These are phyloP conservation scores for Aaosphaeria pasadenensis DNA, from an alignment of 2,329 filamentous ascomycete species.

Conservation along the genomic window DNA sequence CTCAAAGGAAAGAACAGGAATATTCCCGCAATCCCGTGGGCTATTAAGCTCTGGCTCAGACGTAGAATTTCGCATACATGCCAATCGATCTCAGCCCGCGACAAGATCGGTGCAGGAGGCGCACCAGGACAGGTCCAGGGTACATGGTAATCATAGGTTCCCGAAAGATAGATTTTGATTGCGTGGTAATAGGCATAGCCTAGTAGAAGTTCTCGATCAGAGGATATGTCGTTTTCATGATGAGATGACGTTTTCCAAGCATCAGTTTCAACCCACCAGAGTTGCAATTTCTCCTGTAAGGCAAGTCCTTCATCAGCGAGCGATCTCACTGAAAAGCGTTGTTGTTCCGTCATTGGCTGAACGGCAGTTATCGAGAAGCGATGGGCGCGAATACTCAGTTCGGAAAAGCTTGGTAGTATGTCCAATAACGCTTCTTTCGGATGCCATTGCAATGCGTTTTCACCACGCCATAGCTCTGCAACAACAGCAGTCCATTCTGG, in stretches of 20 bases:
- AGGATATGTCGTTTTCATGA: neutral
- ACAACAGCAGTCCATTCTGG: constrained; percentile 16
- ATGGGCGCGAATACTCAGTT: constrained; percentile 14
- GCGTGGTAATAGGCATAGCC: constrained; percentile 20
- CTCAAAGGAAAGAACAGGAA: constrained; percentile 24
- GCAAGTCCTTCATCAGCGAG: constrained; percentile 17
- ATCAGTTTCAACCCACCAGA: constrained; percentile 13
- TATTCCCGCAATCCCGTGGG: constrained; percentile 14
- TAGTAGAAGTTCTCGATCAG: constrained; percentile 13
- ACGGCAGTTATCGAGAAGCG: constrained; percentile 1
- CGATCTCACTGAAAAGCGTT: neutral
- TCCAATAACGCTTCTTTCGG: constrained; percentile 26
- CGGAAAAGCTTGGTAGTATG: constrained; percentile 17
- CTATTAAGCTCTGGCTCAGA: constrained; percentile 12
- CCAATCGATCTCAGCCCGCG: constrained; percentile 7
- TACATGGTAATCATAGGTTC: constrained; percentile 22
- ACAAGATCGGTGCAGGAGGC: constrained; percentile 12
- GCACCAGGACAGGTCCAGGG: constrained; percentile 12
- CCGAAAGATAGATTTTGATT: constrained; percentile 25
- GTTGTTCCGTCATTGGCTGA: neutral
- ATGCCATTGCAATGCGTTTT: constrained; percentile 13
- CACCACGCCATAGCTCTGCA: constrained; percentile 12
- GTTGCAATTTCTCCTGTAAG: constrained; percentile 11
- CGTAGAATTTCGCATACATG: constrained; percentile 19
- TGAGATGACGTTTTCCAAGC: constrained; percentile 6